Evolutionary conservation across 73 alveolate species (phyloP).

Genomic region (Paramecium primaurelia): DNA sequence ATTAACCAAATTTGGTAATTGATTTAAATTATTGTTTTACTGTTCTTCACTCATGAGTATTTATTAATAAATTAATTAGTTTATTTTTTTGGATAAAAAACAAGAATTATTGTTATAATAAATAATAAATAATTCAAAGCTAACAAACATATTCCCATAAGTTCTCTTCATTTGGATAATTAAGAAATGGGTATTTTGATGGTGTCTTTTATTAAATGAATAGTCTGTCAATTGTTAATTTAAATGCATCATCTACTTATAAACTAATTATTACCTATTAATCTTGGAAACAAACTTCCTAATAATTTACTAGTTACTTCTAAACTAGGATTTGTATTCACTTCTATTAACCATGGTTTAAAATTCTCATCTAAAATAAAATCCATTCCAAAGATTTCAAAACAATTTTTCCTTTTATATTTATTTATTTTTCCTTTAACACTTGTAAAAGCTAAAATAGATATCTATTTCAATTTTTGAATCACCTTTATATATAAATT

Average conservation of each 20-base stretch:
- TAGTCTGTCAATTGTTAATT: slow-evolving; percentile 50
- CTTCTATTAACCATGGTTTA: slow-evolving; percentile 91
- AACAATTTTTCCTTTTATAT: slow-evolving; percentile 78
- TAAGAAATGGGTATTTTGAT: not conserved
- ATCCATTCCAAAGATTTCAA: slow-evolving; percentile 95
- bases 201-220: not conserved
- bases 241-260: slow-evolving; percentile 60
- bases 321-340: slow-evolving; percentile 91
- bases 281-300: slow-evolving; percentile 82
- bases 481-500: slow-evolving; percentile 59
- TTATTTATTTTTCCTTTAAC: slow-evolving; percentile 67
- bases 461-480: slow-evolving; percentile 63
- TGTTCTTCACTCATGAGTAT: not conserved
- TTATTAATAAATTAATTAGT: not conserved
- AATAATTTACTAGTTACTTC: slow-evolving; percentile 85
- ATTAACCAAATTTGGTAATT: not conserved
- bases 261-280: slow-evolving; percentile 67
- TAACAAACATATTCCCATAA: slow-evolving; percentile 19
- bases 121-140: not conserved
- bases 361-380: slow-evolving; percentile 88
- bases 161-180: slow-evolving; percentile 1
- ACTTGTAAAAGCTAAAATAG: slow-evolving; percentile 61
- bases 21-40: not conserved
- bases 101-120: not conserved
- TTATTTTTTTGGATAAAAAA: not conserved